phyloP scores from a whole-genome alignment of 2,329 filamentous ascomycete genomes.

The Claviceps sp. region DNA sequence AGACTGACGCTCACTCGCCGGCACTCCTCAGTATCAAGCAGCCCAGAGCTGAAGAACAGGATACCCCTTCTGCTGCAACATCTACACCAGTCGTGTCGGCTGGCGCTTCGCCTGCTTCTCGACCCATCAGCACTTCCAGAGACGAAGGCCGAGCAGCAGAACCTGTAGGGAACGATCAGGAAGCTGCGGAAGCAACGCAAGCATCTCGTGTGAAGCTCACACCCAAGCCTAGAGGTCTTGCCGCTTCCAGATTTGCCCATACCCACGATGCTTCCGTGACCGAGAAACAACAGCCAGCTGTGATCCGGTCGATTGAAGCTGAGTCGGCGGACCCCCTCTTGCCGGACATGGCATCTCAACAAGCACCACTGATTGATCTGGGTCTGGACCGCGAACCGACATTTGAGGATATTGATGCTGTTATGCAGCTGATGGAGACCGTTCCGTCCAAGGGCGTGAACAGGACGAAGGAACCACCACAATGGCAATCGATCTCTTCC shows the following conservation, averaged over 20 bases:
- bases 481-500: constrained; percentile 22
- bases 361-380: background rate
- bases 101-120: constrained; percentile 16
- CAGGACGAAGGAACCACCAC: constrained; percentile 35
- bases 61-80: constrained; percentile 46
- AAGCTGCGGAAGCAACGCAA: constrained; percentile 7
- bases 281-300: constrained; percentile 13
- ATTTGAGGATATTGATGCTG: constrained; percentile 79
- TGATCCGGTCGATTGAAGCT: constrained; percentile 18
- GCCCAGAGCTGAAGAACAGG: constrained; percentile 27
- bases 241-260: constrained; percentile 31
- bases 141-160: background rate
- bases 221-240: constrained; percentile 26
- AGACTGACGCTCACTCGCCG: constrained; percentile 34
- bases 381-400: constrained; percentile 29
- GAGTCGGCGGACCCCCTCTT: constrained; percentile 5
- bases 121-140: constrained; percentile 1
- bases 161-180: background rate
- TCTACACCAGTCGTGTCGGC: constrained; percentile 54
- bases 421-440: constrained; percentile 72
- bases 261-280: constrained; percentile 19
- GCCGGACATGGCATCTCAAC: background rate
- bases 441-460: constrained; percentile 66
- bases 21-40: constrained; percentile 34
- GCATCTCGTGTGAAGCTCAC: constrained; percentile 18